Conservation (phyloP, 805 yeast genomes). For the Lipomyces yamanashiensis region DNA sequence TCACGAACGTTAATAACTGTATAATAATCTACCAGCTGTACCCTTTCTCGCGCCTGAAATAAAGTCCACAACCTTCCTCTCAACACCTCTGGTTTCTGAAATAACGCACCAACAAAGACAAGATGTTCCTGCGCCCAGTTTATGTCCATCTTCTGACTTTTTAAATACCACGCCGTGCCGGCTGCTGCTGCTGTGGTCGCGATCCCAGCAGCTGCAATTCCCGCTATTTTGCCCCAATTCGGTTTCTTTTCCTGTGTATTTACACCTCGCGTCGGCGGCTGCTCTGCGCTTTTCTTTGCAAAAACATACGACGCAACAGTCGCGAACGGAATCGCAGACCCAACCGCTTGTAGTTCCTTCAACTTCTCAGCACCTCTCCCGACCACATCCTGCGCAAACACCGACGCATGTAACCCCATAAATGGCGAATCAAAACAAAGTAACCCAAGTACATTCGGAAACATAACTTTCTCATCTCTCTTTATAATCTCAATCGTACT, state of each 20-base stretch:
- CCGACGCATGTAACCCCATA: constrained; percentile 33
- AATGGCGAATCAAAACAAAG: constrained; percentile 37
- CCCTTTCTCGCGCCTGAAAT: constrained; percentile 22
- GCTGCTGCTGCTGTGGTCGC: constrained; percentile 35
- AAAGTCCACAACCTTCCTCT: constrained; percentile 25
- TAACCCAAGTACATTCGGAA: constrained; percentile 32
- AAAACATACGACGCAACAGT: constrained; percentile 29
- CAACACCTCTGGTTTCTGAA: constrained; percentile 22
- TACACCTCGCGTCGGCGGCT: constrained; percentile 17
- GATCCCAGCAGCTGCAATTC: constrained; percentile 31
- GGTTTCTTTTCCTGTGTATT: constrained; percentile 4
- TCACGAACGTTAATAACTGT: constrained; percentile 19
- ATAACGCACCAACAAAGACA: constrained; percentile 29
- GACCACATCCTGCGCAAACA: constrained; percentile 33
- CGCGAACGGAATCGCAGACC: constrained; percentile 24
- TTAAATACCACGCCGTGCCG: constrained; percentile 35
- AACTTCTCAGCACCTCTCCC: constrained; percentile 33
- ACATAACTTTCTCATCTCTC: constrained; percentile 19
- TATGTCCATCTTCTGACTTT: constrained; percentile 29
- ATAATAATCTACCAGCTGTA: constrained; percentile 26
- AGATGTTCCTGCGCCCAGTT: constrained; percentile 35
- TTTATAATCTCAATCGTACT: constrained; percentile 23
- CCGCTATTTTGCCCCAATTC: constrained; percentile 34
- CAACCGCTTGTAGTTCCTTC: constrained; percentile 23
- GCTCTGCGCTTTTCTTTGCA: constrained; percentile 34